Conservation (phyloP, 164 flowering plant species). For the Protea cynaroides region DNA sequence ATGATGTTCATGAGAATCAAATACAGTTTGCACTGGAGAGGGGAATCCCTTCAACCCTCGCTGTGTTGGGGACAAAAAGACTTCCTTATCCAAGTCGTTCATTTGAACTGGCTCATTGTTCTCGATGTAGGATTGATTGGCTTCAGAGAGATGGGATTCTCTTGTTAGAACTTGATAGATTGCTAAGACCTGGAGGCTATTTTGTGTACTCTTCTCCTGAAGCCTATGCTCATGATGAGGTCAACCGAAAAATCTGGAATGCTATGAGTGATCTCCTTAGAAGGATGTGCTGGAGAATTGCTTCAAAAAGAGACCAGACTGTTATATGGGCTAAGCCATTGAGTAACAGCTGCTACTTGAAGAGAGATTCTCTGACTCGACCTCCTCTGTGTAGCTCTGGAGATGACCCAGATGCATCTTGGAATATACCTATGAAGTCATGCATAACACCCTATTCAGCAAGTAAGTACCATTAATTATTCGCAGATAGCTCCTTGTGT, state of each 20-base stretch:
- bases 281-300: conserved; percentile 85
- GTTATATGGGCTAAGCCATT: conserved; percentile 78
- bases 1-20: conserved; percentile 78
- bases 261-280: conserved; percentile 57
- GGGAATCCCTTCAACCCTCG: conserved; percentile 71
- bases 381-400: conserved; percentile 61
- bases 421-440: conserved; percentile 74
- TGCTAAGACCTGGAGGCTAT: conserved; percentile 77
- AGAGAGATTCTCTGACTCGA: conserved; percentile 44
- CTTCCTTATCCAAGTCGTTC: conserved; percentile 83
- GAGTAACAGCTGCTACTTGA: conserved; percentile 61
- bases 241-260: conserved; percentile 55
- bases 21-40: conserved; percentile 77
- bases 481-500: not conserved
- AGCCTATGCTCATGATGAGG: conserved; percentile 69
- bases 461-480: conserved; percentile 36
- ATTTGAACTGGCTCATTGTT: conserved; percentile 77
- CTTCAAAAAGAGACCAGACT: conserved; percentile 64
- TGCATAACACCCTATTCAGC: conserved; percentile 74
- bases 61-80: conserved; percentile 67
- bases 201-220: conserved; percentile 87
- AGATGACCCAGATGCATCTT: conserved; percentile 71
- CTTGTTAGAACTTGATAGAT: conserved; percentile 62
- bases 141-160: conserved; percentile 79
- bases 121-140: conserved; percentile 83